These are phyloP conservation scores for Sclerotinia glacialis DNA, from an alignment of 2,329 filamentous ascomycete species.

Conservation along the genomic window DNA sequence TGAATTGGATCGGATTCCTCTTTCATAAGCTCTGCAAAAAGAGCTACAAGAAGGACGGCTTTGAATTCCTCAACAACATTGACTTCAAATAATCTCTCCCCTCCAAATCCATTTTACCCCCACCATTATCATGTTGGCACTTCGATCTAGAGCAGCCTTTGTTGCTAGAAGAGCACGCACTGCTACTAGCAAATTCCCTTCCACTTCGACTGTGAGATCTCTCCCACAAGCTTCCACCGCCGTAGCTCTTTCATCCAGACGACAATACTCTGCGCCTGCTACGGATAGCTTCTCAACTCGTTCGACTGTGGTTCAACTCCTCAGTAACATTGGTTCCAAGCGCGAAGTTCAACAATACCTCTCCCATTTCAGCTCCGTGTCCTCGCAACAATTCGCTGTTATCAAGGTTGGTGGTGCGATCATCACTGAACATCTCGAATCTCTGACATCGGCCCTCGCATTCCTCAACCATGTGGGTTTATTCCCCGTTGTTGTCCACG, in stretches of 20 bases:
- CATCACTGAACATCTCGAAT: conserved; percentile 88
- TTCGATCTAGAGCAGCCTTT: conserved; percentile 36
- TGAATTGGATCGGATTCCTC: conserved; percentile 25
- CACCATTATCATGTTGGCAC: conserved; percentile 39
- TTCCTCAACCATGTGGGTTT: conserved; percentile 94
- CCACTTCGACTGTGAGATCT: conserved; percentile 28
- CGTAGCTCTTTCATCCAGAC: conserved; percentile 30
- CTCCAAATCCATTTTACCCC: conserved; percentile 6
- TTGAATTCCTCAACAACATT: conserved; percentile 11
- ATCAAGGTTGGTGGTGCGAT: conserved; percentile 98
- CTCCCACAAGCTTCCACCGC: conserved; percentile 36
- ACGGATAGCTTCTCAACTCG: conserved; percentile 51
- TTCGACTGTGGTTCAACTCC: conserved; percentile 80
- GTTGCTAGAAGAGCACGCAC: conserved; percentile 37
- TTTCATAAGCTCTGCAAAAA: conserved; percentile 29
- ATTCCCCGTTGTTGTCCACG: conserved; percentile 93
- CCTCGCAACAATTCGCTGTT: conserved; percentile 94
- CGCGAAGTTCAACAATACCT: conserved; percentile 96
- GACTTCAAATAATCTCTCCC: conserved; percentile 9
- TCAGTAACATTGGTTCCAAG: conserved; percentile 95
- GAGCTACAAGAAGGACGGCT: conserved; percentile 31
- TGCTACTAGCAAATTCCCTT: conserved; percentile 32
- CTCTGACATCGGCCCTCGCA: conserved; percentile 81
- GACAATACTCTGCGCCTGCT: conserved; percentile 37
- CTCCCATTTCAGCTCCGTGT: conserved; percentile 94